Evolutionary conservation across 441 rosid species (phyloP).

Genomic region (Sinapis alba): DNA sequence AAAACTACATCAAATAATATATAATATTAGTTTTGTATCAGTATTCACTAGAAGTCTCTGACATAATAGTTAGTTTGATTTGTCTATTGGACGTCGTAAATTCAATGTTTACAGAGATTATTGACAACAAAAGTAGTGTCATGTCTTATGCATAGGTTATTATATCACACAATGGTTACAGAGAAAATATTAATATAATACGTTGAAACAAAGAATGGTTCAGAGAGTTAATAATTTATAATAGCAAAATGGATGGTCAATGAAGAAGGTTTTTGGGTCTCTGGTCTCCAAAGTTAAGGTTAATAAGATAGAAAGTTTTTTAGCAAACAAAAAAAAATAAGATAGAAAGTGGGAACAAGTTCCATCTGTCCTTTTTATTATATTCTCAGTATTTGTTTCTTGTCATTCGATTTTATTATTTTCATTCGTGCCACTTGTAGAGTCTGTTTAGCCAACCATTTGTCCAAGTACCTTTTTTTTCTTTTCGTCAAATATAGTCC

Average conservation of each 20-base stretch:
- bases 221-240: slow-evolving; percentile 11
- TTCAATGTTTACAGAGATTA: too few species aligned
- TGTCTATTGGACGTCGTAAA: too few species aligned
- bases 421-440: slow-evolving; percentile 17
- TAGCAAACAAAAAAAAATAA: too few species aligned
- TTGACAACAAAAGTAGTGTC: too few species aligned
- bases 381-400: slow-evolving; percentile 22
- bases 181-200: slow-evolving; percentile 7
- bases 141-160: background rate
- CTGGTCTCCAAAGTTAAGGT: slow-evolving; percentile 35
- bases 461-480: background rate
- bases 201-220: background rate
- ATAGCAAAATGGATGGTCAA: slow-evolving; percentile 36
- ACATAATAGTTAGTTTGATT: too few species aligned
- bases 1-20: too few species aligned
- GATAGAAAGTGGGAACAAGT: slow-evolving; percentile 34
- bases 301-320: slow-evolving; percentile 19
- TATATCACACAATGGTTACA: background rate
- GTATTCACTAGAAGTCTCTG: too few species aligned
- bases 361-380: slow-evolving; percentile 13
- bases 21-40: too few species aligned
- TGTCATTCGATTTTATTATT: slow-evolving; percentile 5
- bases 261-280: slow-evolving; percentile 32
- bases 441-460: slow-evolving; percentile 25
- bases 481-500: background rate